Evolutionary conservation across 2,329 filamentous ascomycete species (phyloP).

Genomic region (Ophiostoma sp.): DNA sequence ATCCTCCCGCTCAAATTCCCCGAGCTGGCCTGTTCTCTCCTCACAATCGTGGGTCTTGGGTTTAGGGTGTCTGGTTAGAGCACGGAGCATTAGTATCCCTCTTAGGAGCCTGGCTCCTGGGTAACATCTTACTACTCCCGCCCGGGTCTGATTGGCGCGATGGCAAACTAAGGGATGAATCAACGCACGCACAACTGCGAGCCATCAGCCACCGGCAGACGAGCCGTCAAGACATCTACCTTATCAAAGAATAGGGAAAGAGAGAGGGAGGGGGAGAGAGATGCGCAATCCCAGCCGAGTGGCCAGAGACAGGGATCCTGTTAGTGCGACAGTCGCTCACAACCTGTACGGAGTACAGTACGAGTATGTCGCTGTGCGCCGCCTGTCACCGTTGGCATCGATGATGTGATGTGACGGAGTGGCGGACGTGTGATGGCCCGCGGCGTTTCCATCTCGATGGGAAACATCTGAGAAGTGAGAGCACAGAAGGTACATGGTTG

Average conservation of each 20-base stretch:
- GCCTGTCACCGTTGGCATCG: not conserved
- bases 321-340: not conserved
- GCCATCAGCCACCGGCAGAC: not conserved
- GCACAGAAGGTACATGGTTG: not conserved
- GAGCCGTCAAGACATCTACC: not conserved
- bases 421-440: not conserved
- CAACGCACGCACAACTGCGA: not conserved
- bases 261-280: too few relatives aligned
- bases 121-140: not conserved
- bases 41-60: not conserved
- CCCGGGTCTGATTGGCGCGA: too few relatives aligned
- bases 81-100: not conserved
- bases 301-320: not conserved
- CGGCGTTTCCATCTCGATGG: not conserved
- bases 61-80: not conserved
- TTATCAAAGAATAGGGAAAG: too few relatives aligned
- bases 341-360: not conserved
- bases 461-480: constrained; percentile 2
- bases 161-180: too few relatives aligned
- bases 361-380: too few relatives aligned
- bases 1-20: constrained; percentile 9
- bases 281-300: not conserved
- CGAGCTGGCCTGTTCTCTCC: not conserved
- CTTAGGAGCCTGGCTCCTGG: not conserved
- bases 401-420: too few relatives aligned